Conservation (phyloP, 2,329 filamentous ascomycete genomes). For the Eurotiales sp. region DNA sequence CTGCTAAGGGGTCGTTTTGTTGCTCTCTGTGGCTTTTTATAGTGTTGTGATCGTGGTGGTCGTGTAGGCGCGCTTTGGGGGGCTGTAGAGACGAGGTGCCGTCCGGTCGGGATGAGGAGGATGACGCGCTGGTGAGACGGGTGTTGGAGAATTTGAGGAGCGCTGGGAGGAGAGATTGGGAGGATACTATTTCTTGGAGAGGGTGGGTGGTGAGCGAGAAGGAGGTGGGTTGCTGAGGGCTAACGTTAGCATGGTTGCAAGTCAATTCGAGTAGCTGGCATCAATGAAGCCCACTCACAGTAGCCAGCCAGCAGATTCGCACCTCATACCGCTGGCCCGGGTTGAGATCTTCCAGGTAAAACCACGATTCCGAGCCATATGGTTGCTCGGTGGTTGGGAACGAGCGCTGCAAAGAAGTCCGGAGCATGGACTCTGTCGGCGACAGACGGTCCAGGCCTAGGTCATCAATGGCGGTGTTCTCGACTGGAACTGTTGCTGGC, state of each 20-base stretch:
- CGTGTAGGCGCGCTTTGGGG: not conserved
- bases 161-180: slow-evolving; percentile 61
- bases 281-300: slow-evolving; percentile 56
- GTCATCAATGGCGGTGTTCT: slow-evolving; percentile 55
- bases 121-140: slow-evolving; percentile 35
- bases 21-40: not conserved
- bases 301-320: slow-evolving; percentile 88
- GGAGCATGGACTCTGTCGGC: slow-evolving; percentile 53
- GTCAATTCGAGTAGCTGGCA: not conserved
- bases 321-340: slow-evolving; percentile 80
- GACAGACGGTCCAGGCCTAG: slow-evolving; percentile 65
- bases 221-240: slow-evolving; percentile 88
- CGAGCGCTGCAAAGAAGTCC: slow-evolving; percentile 61
- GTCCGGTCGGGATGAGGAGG: not conserved
- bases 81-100: not conserved
- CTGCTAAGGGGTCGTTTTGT: not conserved
- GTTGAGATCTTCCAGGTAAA: slow-evolving; percentile 67
- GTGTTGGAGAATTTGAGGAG: slow-evolving; percentile 59
- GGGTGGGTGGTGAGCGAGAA: slow-evolving; percentile 68
- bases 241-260: too few species aligned
- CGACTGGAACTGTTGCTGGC: slow-evolving; percentile 52
- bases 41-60: slow-evolving; percentile 10
- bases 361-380: slow-evolving; percentile 68
- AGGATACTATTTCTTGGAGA: slow-evolving; percentile 58
- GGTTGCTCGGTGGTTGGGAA: slow-evolving; percentile 59